Evolutionary conservation across 2,329 filamentous ascomycete species (phyloP).

Genomic region (Scortechinia acanthostroma): DNA sequence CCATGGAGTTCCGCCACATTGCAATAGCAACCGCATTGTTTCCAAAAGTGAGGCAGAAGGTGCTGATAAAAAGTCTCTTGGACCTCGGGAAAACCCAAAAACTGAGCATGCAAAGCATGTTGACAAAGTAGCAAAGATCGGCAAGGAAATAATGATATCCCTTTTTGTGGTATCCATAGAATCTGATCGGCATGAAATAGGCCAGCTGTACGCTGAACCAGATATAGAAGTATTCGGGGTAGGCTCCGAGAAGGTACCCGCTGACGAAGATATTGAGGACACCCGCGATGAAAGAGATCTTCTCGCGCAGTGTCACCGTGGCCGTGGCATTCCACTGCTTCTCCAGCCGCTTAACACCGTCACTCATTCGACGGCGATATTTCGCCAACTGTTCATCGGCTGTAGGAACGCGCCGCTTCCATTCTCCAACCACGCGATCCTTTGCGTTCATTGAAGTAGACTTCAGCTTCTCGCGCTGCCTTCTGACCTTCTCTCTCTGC

Average conservation of each 20-base stretch:
- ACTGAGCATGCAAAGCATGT: constrained; percentile 72
- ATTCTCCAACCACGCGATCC: constrained; percentile 85
- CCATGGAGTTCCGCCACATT: constrained; percentile 97
- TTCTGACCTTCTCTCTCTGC: constrained; percentile 78
- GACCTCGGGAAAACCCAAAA: constrained; percentile 88
- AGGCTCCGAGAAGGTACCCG: constrained; percentile 83
- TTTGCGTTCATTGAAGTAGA: constrained; percentile 72
- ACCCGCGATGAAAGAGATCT: constrained; percentile 90
- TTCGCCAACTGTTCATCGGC: constrained; percentile 89
- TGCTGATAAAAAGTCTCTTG: constrained; percentile 83
- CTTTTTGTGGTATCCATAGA: constrained; percentile 80
- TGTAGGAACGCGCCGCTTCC: constrained; percentile 76
- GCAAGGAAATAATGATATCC: constrained; percentile 97
- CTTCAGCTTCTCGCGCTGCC: constrained; percentile 75
- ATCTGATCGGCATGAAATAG: constrained; percentile 96
- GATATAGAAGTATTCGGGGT: constrained; percentile 77
- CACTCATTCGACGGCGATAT: constrained; percentile 80
- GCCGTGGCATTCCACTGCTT: constrained; percentile 84
- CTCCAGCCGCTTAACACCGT: constrained; percentile 79
- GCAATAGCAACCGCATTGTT: constrained; percentile 97
- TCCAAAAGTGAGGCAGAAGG: constrained; percentile 86
- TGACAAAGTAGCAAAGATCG: constrained; percentile 97
- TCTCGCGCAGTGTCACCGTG: constrained; percentile 81
- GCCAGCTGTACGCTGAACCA: constrained; percentile 86
- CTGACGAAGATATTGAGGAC: constrained; percentile 97